Evolutionary conservation across 2,329 filamentous ascomycete genomes (phyloP).

Genomic region (Diaporthe vexans): DNA sequence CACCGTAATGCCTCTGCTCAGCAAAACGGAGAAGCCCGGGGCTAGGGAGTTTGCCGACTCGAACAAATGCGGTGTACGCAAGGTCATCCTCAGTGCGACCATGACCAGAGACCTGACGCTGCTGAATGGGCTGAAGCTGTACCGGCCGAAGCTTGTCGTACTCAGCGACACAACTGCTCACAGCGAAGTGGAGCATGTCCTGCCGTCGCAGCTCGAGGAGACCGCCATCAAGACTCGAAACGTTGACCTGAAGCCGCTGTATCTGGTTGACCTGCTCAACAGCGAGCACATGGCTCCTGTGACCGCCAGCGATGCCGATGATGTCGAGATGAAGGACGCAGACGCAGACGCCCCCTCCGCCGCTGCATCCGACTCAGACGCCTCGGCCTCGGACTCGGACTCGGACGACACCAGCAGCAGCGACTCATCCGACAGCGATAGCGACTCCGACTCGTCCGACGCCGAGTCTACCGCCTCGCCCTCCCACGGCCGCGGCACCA

Average conservation of each 20-base stretch:
- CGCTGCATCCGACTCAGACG: constrained; percentile 51
- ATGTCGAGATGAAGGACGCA: constrained; percentile 54
- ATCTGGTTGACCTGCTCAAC: constrained; percentile 82
- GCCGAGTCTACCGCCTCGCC: constrained; percentile 38
- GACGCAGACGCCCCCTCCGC: constrained; percentile 49
- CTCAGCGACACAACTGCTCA: constrained; percentile 58
- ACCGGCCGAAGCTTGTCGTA: constrained; percentile 81
- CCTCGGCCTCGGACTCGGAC: constrained; percentile 44
- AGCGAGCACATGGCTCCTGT: constrained; percentile 62
- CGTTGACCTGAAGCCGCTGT: constrained; percentile 82
- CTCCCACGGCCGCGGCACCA: background rate
- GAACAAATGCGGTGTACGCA: constrained; percentile 72
- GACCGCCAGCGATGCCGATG: constrained; percentile 48
- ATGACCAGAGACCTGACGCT: constrained; percentile 90
- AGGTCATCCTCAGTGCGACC: constrained; percentile 91
- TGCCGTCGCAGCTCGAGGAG: constrained; percentile 77
- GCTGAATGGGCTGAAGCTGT: constrained; percentile 79
- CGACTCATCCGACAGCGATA: constrained; percentile 41
- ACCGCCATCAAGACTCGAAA: constrained; percentile 77
- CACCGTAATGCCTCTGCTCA: constrained; percentile 75
- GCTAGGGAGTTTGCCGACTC: constrained; percentile 68
- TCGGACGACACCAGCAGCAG: constrained; percentile 48
- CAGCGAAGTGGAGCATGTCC: constrained; percentile 60
- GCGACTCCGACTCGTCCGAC: constrained; percentile 47
- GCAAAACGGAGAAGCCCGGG: constrained; percentile 57